These are phyloP conservation scores for Mycena sp. DNA, from an alignment of 1,284 basidiomycete species.

Conservation along the genomic window DNA sequence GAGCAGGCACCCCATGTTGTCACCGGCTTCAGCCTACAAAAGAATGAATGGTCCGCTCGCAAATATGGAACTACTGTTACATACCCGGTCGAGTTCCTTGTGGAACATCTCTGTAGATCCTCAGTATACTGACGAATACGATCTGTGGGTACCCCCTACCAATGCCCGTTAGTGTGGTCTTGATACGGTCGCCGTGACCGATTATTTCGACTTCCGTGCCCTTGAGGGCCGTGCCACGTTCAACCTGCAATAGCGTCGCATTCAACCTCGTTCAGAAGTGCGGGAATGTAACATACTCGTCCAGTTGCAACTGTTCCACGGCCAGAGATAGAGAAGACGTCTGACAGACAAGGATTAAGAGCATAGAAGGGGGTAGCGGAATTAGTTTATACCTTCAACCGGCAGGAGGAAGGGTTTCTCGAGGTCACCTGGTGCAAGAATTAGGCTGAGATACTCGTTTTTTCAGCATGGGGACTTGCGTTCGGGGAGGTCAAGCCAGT, in stretches of 20 bases:
- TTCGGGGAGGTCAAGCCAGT: constrained; percentile 94
- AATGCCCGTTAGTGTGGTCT: constrained; percentile 97
- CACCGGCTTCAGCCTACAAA: constrained; percentile 91
- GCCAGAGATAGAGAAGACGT: constrained; percentile 98
- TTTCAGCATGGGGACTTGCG: constrained; percentile 64
- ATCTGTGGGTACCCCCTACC: constrained; percentile 59
- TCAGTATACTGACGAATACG: constrained; percentile 9
- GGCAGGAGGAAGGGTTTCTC: constrained; percentile 99
- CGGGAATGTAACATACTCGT: constrained; percentile 61
- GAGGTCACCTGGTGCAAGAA: constrained; percentile 75
- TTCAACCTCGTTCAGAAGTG: background rate
- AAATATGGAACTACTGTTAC: constrained; percentile 29
- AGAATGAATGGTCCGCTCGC: constrained; percentile 1
- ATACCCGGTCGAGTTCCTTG: constrained; percentile 95
- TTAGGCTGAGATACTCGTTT: background rate
- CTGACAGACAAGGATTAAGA: constrained; percentile 50
- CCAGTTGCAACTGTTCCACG: constrained; percentile 99
- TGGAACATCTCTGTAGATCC: constrained; percentile 92
- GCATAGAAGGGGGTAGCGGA: constrained; percentile 6
- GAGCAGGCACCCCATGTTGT: constrained; percentile 99
- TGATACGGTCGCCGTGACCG: constrained; percentile 86
- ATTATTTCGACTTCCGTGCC: constrained; percentile 96
- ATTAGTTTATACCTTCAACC: constrained; percentile 72
- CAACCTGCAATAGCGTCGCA: constrained; percentile 64
- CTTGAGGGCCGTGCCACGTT: constrained; percentile 94